phyloP scores from a whole-genome alignment of 352 stramenopile species.

The Pythium periplocum region DNA sequence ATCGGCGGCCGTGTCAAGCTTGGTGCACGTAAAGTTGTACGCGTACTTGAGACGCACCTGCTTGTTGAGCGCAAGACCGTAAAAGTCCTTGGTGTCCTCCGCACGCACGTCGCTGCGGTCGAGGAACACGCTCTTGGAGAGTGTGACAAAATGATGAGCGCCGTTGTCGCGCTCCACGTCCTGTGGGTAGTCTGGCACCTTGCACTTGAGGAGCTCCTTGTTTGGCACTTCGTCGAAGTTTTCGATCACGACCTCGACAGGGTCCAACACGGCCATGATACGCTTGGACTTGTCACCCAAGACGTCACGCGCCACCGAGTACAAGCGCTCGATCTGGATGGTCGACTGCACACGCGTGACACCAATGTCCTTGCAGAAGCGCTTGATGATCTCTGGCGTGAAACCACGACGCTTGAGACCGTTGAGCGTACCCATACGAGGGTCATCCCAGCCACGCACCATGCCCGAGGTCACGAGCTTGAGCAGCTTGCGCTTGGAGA shows the following conservation, averaged over 20 bases:
- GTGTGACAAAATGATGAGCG: conserved; percentile 51
- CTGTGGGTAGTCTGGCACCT: conserved; percentile 72
- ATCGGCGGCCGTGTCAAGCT: conserved; percentile 73
- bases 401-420: conserved; percentile 87
- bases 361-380: conserved; percentile 85
- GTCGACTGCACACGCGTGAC: conserved; percentile 84
- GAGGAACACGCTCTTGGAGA: conserved; percentile 62
- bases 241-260: conserved; percentile 63
- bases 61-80: conserved; percentile 93
- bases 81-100: conserved; percentile 87
- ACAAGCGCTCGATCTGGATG: conserved; percentile 81
- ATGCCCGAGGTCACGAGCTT: conserved; percentile 94
- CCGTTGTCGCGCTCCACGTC: conserved; percentile 51
- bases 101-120: conserved; percentile 68
- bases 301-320: conserved; percentile 63
- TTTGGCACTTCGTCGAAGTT: conserved; percentile 50
- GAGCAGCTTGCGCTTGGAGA: conserved; percentile 98
- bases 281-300: conserved; percentile 72
- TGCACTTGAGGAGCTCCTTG: conserved; percentile 31
- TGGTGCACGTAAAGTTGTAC: conserved; percentile 90
- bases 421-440: conserved; percentile 97
- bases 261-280: conserved; percentile 77
- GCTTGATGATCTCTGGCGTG: conserved; percentile 79
- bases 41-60: conserved; percentile 96
- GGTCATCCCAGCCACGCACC: conserved; percentile 93